These are phyloP conservation scores for Termitomyces sp. DNA, from an alignment of 768 basidiomycete species.

Conservation along the genomic window DNA sequence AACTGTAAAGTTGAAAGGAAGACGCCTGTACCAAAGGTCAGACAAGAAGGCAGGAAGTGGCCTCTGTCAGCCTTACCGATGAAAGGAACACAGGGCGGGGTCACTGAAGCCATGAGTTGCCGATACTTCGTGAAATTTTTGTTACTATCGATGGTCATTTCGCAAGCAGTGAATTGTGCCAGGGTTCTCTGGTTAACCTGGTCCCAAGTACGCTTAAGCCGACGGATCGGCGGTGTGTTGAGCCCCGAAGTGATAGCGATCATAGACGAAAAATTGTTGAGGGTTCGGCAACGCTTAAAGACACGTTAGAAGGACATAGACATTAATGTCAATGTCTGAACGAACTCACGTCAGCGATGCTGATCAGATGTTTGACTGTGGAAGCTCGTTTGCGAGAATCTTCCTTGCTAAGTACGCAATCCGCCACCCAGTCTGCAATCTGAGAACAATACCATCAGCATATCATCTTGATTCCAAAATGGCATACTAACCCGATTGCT, in stretches of 20 bases:
- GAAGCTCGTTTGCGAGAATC: slow-evolving; percentile 79
- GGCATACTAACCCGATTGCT: slow-evolving; percentile 65
- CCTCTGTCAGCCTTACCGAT: slow-evolving; percentile 53
- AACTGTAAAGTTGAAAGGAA: slow-evolving; percentile 97
- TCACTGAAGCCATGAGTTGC: slow-evolving; percentile 71
- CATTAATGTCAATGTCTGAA: not conserved
- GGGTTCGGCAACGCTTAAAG: slow-evolving; percentile 70
- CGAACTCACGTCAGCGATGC: slow-evolving; percentile 77
- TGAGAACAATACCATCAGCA: slow-evolving; percentile 21
- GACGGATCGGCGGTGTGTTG: slow-evolving; percentile 88
- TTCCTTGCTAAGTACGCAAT: slow-evolving; percentile 72
- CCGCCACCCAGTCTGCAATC: slow-evolving; percentile 94
- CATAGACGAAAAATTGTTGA: slow-evolving; percentile 98
- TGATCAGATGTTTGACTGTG: slow-evolving; percentile 86
- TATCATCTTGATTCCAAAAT: not conserved
- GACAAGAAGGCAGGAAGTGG: not conserved
- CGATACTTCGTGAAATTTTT: slow-evolving; percentile 95
- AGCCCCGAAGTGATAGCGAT: slow-evolving; percentile 92
- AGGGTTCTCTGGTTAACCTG: slow-evolving; percentile 72
- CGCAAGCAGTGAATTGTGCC: slow-evolving; percentile 70
- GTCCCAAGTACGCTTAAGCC: slow-evolving; percentile 93
- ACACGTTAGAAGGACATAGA: not conserved
- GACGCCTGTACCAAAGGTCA: slow-evolving; percentile 52
- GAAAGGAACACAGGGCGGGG: slow-evolving; percentile 95
- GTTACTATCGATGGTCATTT: slow-evolving; percentile 87